phyloP scores from a whole-genome alignment of 768 basidiomycete genomes.

The Tulasnella sp. region DNA sequence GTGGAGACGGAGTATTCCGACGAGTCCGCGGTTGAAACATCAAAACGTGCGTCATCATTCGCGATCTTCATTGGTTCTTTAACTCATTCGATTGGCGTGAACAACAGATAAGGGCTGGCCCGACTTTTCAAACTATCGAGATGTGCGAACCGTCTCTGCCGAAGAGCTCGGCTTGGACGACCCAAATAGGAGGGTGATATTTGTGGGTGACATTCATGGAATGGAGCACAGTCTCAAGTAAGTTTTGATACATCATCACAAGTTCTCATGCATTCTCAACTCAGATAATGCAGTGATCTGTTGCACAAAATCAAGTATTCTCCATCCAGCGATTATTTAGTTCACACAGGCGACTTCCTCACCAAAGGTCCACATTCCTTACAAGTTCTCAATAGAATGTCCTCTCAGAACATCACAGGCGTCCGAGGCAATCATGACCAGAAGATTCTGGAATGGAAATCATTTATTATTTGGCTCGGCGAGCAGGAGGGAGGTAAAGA shows the following conservation, averaged over 20 bases:
- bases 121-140: constrained; percentile 26
- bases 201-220: constrained; percentile 85
- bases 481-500: constrained; percentile 33
- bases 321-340: constrained; percentile 46
- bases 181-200: constrained; percentile 40
- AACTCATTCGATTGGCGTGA: too few relatives aligned
- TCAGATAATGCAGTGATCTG: constrained; percentile 37
- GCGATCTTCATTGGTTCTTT: not conserved
- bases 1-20: not conserved
- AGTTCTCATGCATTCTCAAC: constrained; percentile 9
- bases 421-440: constrained; percentile 96
- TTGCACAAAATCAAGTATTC: constrained; percentile 49
- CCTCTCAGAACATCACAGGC: constrained; percentile 49
- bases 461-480: constrained; percentile 72
- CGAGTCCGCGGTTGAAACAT: not conserved
- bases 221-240: constrained; percentile 57
- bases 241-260: constrained; percentile 21
- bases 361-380: constrained; percentile 59
- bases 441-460: constrained; percentile 74
- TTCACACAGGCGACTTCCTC: constrained; percentile 76
- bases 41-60: not conserved
- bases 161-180: constrained; percentile 19
- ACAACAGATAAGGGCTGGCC: not conserved
- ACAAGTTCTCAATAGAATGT: constrained; percentile 51
- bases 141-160: constrained; percentile 22